These are phyloP conservation scores for Rhododendron mucronatum DNA, from an alignment of 148 eudicot species.

Conservation along the genomic window DNA sequence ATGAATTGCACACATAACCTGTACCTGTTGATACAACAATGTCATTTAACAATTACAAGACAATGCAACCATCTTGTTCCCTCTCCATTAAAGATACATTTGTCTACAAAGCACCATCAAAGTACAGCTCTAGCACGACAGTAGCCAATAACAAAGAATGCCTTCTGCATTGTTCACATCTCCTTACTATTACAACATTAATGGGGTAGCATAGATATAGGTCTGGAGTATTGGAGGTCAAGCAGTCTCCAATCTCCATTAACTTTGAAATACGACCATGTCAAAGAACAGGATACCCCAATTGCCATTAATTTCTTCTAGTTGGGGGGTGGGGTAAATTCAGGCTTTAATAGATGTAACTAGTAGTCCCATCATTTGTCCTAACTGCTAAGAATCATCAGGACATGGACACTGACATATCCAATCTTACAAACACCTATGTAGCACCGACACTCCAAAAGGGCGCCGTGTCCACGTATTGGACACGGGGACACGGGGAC, in stretches of 20 bases:
- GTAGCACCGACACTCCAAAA: too few relatives aligned
- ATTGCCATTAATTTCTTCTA: neutral
- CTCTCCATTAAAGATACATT: neutral
- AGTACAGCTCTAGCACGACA: neutral
- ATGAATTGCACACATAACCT: slow-evolving; percentile 74
- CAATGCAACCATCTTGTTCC: neutral
- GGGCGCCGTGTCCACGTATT: too few relatives aligned
- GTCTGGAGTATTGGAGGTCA: neutral
- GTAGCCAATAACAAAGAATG: neutral
- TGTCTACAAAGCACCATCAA: neutral
- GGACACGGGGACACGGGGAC: too few relatives aligned
- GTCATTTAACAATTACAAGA: neutral
- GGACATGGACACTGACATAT: neutral
- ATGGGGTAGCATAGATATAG: neutral
- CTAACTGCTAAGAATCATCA: neutral
- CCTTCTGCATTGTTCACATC: neutral
- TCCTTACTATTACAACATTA: neutral
- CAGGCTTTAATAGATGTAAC: neutral
- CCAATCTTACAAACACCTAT: neutral
- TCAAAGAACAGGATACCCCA: neutral
- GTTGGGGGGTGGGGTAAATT: neutral
- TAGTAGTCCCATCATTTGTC: neutral
- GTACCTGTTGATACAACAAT: slow-evolving; percentile 47
- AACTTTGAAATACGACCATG: neutral
- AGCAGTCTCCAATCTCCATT: neutral